phyloP scores from a whole-genome alignment of 192 early-diverging fungal species.

The Allomyces arbusculus region DNA sequence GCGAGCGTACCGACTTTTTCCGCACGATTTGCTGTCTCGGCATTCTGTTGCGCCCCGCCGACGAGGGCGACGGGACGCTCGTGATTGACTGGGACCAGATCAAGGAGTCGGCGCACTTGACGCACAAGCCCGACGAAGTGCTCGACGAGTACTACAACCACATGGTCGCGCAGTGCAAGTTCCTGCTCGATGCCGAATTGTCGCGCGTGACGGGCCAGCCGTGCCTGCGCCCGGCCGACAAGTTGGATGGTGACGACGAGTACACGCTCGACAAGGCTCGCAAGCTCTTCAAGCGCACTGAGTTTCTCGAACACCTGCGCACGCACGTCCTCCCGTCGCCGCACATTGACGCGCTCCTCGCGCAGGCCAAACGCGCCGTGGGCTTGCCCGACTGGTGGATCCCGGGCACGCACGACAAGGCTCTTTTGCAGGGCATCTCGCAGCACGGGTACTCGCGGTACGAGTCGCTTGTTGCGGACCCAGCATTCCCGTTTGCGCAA shows the following conservation, averaged over 20 bases:
- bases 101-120: conserved; percentile 41
- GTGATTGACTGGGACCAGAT: conserved; percentile 45
- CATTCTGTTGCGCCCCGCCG: background rate
- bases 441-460: conserved; percentile 44
- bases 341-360: conserved; percentile 21
- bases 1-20: background rate
- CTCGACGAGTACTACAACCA: conserved; percentile 42
- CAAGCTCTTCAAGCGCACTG: conserved; percentile 1
- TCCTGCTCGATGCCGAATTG: conserved; percentile 18
- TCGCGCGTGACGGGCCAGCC: background rate
- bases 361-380: conserved; percentile 22
- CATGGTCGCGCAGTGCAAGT: conserved; percentile 34
- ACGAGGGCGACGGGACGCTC: conserved; percentile 1
- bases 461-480: conserved; percentile 44
- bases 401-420: conserved; percentile 37
- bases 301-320: background rate
- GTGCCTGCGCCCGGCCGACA: conserved; percentile 1
- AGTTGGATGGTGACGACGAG: conserved; percentile 3
- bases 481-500: conserved; percentile 24
- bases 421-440: conserved; percentile 44
- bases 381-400: conserved; percentile 54
- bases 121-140: conserved; percentile 41
- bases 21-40: background rate
- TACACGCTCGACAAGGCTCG: background rate
- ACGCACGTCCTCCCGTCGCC: background rate